Evolutionary conservation across 2,329 filamentous ascomycete genomes (phyloP).

Genomic region (Blastomyces gilchristii): DNA sequence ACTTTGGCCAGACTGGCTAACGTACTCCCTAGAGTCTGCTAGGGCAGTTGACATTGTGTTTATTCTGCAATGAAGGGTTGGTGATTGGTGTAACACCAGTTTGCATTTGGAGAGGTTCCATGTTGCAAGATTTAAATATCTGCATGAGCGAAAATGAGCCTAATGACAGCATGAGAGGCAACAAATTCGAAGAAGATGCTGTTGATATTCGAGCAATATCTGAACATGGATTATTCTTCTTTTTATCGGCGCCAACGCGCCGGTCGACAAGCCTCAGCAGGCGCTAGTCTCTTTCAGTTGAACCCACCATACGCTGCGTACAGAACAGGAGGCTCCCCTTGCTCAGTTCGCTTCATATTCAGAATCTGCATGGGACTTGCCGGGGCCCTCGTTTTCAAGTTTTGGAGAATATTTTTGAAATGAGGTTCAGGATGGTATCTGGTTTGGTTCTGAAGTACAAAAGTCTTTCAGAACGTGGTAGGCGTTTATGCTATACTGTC

Average conservation of each 20-base stretch:
- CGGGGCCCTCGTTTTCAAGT: no score
- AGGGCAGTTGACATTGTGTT: constrained; percentile 13
- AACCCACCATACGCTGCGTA: no score
- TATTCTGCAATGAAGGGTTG: constrained; percentile 14
- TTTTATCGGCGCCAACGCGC: no score
- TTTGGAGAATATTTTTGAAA: background rate
- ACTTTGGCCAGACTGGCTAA: constrained; percentile 12
- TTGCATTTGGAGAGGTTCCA: constrained; percentile 6
- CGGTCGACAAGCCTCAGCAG: no score
- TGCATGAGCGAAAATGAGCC: constrained; percentile 7
- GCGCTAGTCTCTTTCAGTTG: no score
- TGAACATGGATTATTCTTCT: no score
- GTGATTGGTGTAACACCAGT: constrained; percentile 7
- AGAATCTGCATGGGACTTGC: no score
- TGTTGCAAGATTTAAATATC: constrained; percentile 9
- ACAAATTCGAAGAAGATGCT: constrained; percentile 1
- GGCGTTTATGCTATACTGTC: background rate
- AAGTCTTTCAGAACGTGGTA: background rate
- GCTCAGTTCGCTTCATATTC: no score
- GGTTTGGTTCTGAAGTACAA: background rate
- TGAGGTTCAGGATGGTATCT: background rate
- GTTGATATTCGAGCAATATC: constrained; percentile 5
- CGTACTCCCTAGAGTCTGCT: constrained; percentile 9
- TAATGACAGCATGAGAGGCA: constrained; percentile 12
- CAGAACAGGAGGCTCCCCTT: no score